Evolutionary conservation across 176 grass and related monocot genomes (phyloP).

Genomic region (Guadua angustifolia): DNA sequence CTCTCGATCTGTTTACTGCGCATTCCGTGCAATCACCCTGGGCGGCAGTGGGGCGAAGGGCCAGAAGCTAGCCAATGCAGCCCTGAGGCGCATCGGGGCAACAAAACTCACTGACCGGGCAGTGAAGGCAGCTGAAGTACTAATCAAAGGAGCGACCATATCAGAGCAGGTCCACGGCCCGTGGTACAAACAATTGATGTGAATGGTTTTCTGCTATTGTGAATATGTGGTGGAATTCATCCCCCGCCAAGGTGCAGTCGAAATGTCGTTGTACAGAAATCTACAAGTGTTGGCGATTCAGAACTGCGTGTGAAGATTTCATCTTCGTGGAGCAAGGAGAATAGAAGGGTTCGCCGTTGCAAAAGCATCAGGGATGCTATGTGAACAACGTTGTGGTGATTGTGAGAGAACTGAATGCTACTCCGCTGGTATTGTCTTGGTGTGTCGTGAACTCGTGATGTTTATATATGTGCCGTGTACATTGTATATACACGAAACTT

Average conservation of each 20-base stretch:
- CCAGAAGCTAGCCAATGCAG: constrained; percentile 57
- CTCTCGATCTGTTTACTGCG: constrained; percentile 67
- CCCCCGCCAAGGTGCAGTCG: background rate
- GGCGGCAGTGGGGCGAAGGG: constrained; percentile 62
- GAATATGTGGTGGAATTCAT: background rate
- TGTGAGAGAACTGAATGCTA: background rate
- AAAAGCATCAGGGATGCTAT: background rate
- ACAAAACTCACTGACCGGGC: constrained; percentile 50
- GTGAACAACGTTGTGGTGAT: background rate
- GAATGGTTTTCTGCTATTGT: constrained; percentile 26
- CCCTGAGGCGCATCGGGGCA: constrained; percentile 61
- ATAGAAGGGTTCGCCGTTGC: background rate
- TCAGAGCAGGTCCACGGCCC: constrained; percentile 73
- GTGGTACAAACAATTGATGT: constrained; percentile 69
- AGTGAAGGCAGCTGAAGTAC: constrained; percentile 49
- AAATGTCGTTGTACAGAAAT: constrained; percentile 5
- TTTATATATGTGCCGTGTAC: constrained; percentile 1
- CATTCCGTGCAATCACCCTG: constrained; percentile 61
- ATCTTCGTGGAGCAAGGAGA: background rate
- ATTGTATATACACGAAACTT: constrained; percentile 27
- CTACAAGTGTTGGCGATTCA: background rate
- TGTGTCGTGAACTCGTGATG: background rate
- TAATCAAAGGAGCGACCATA: constrained; percentile 54
- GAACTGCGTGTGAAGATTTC: background rate
- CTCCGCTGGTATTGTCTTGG: background rate